Evolutionary conservation across 192 early-diverging fungal genomes (phyloP).

Genomic region (Lunasporangiospora selenospora): DNA sequence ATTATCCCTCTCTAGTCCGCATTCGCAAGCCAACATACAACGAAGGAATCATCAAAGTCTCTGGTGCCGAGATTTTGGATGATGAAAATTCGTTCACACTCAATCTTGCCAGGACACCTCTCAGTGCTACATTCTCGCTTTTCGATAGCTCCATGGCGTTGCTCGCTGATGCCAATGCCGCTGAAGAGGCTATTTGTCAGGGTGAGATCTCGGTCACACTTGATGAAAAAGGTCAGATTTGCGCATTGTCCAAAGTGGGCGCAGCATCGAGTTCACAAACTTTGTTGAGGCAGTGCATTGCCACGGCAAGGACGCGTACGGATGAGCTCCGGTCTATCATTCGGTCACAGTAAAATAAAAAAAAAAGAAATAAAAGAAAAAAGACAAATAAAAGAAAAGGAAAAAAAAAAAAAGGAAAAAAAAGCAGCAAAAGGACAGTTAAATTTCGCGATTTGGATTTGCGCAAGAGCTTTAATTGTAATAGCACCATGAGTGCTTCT

Average conservation of each 20-base stretch:
- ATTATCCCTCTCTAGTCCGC: constrained; percentile 53
- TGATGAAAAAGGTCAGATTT: constrained; percentile 63
- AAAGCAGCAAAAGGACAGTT: too few relatives aligned
- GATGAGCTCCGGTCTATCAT: constrained; percentile 28
- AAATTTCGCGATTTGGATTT: too few relatives aligned
- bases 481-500: too few relatives aligned
- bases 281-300: constrained; percentile 54
- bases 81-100: constrained; percentile 54
- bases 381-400: not conserved
- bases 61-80: constrained; percentile 47
- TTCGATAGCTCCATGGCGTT: constrained; percentile 60
- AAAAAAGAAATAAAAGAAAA: not conserved
- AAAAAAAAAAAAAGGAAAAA: not conserved
- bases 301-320: constrained; percentile 53
- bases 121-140: constrained; percentile 70
- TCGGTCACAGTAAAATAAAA: constrained; percentile 8
- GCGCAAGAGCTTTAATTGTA: too few relatives aligned
- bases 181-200: constrained; percentile 68
- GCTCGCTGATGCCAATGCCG: constrained; percentile 74
- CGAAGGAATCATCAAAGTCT: constrained; percentile 70
- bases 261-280: constrained; percentile 52
- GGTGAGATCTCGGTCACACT: constrained; percentile 63
- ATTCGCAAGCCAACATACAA: constrained; percentile 74
- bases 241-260: constrained; percentile 63
- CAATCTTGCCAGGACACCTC: constrained; percentile 52